Base-by-base conservation (phyloP, 2,329 filamentous ascomycete species). In the Teratosphaeria viscida region DNA sequence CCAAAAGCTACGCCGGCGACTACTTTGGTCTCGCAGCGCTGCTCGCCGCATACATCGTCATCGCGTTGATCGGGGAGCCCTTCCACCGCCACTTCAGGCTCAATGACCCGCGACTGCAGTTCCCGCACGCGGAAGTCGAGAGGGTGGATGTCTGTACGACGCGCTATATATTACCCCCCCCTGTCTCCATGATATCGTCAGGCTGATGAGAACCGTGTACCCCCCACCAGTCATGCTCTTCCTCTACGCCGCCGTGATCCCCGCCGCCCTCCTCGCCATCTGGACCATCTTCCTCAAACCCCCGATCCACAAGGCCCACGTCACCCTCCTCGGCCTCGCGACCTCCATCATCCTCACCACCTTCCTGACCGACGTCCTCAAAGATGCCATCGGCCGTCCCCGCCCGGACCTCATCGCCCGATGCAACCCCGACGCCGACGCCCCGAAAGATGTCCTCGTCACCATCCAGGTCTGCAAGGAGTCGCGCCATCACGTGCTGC, bases 81-180 rank as follows among this genome's bases (percentile, higher is more conserved):
- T 97, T 97, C 72, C 91, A 97, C 73, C 90, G 90, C 75, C 88
- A 96, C 84, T 97, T 99, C 77, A 88, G 85, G 64, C 82, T 97
- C 63, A 88, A 91, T 71, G 90, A 97, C 72, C 81, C 89, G 27
- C 79, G 85, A 56, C 90, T 97, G 61, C 86, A 90, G 64, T 96
- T 88, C 70, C 94, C 94, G 0, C 88, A 95, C 75, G 90, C 94
- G 26, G 80, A 87, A 59, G 76, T 87, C 56, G 92, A 99, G 74
- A 84, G 91, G 63, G 94, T 99, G 0, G 81, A 90, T 7, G 85
- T 95, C 14, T 72, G 87, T 88, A 79, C 66, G 85, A 78, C 4
- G 7, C 29, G 7, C 29, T 32, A 32, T 3, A 32, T 32, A 32
- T 32, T 3, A 2, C 4, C 29, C 4, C 7, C 29, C 29, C 29